These are phyloP conservation scores for Pecoramyces ruminantium DNA, from an alignment of 192 early-diverging fungal genomes.

Conservation along the genomic window DNA sequence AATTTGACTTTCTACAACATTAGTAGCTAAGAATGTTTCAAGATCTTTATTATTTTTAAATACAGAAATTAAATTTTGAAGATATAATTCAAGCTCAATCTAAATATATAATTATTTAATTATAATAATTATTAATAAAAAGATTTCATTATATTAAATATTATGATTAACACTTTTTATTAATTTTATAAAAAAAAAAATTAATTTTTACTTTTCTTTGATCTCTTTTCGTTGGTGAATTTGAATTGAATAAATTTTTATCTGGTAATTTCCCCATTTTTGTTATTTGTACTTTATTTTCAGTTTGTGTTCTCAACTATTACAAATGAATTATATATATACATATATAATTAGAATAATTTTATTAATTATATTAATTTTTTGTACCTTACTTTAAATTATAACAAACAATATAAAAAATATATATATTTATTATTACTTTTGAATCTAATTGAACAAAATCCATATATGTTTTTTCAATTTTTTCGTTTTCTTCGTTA, in stretches of 20 bases:
- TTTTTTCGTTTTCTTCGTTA: background rate
- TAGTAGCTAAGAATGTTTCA: constrained; percentile 55
- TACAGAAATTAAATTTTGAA: constrained; percentile 49
- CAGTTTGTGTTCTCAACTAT: background rate
- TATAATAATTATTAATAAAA: no score
- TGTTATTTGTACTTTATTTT: background rate
- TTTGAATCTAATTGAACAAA: background rate
- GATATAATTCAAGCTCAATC: constrained; percentile 63
- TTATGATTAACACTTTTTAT: no score
- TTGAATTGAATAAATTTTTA: constrained; percentile 59
- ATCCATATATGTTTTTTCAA: background rate
- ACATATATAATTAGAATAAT: no score
- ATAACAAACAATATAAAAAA: no score
- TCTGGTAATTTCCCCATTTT: constrained; percentile 66
- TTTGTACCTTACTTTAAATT: no score
- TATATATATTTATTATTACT: no score
- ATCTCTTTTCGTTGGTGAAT: constrained; percentile 72
- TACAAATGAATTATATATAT: no score
- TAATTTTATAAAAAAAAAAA: no score
- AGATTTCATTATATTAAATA: no score
- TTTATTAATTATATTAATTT: no score
- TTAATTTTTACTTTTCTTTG: constrained; percentile 42
- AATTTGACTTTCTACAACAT: constrained; percentile 21
- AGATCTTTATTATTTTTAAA: constrained; percentile 22
- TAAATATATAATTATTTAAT: background rate